Evolutionary conservation across 768 basidiomycete genomes (phyloP), one percentile per base, ranked within the genome.

Genomic region (Tricholomella constricta): DNA sequence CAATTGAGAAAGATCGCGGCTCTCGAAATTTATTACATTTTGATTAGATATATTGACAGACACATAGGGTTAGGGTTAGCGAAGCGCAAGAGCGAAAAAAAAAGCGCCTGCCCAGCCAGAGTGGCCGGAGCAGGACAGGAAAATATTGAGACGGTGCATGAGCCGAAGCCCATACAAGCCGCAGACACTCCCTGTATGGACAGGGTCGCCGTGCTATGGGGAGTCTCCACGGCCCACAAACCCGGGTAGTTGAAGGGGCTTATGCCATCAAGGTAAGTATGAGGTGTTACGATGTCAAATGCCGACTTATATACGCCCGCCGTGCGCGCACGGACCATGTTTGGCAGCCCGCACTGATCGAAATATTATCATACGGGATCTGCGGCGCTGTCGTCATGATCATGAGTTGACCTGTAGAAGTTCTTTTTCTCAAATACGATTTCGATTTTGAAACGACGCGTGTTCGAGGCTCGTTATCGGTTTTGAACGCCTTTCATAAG

Each of bases 161-260:
- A 74, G 74, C 82, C 78, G 75, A 78, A 78, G 80, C 79, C 62
- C 77, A 82, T 74, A 80, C 79, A 78, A 79, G 65, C 75, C 69
- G 55, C 57, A 50, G 63, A 69, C 63, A 72, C 76, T 75, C 81
- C 78, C 80, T 84, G 78, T 70, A 57, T 69, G 83, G 82, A 83
- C 81, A 84, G 62, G 79, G 83, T 84, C 82, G 82, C 83, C 82
- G 80, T 84, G 82, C 82, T 82, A 84, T 84, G 82, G 71, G 78
- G 76, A 69, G 62, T 73, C 69, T 76, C 77, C 67, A 75, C 69
- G 59, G 74, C 79, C 83, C 80, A 80, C 71, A 81, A 72, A 69
- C 78, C 79, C 79, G 55, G 75, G 65, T 73, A 74, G 49, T 0
- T 80, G 81, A 83, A 81, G 70, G 78, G 68, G 71, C 70, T 60